phyloP scores from a whole-genome alignment of 1,284 basidiomycete genomes.

The Clitocybe nebularis region DNA sequence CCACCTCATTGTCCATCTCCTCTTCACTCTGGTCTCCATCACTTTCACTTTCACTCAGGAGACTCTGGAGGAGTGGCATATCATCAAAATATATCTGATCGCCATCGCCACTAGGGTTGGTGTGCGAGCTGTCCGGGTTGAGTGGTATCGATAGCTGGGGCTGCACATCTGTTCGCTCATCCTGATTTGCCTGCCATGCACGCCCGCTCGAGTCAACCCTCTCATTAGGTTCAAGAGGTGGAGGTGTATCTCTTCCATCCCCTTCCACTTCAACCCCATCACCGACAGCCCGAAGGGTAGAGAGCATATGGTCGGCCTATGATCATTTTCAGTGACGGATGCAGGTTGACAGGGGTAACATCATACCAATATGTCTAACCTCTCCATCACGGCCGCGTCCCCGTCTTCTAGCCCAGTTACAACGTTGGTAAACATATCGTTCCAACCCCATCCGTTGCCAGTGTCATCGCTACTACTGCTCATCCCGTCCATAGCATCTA shows the following conservation, averaged over 20 bases:
- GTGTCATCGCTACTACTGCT: conserved; percentile 7
- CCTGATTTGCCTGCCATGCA: not conserved
- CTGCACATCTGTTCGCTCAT: not conserved
- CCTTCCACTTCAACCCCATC: conserved; percentile 7
- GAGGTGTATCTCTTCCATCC: not conserved
- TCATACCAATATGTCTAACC: conserved; percentile 26
- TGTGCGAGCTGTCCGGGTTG: not conserved
- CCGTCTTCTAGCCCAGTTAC: conserved; percentile 6
- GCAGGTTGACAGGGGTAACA: no score
- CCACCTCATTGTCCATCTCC: conserved; percentile 16
- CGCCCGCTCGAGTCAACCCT: not conserved
- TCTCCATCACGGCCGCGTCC: conserved; percentile 22
- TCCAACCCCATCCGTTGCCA: conserved; percentile 15
- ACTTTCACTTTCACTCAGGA: no score
- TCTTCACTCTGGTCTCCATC: conserved; percentile 25
- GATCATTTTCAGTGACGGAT: not conserved
- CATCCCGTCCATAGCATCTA: conserved; percentile 10
- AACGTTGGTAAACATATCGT: conserved; percentile 12
- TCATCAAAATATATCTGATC: no score
- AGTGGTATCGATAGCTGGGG: not conserved
- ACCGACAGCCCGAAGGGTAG: conserved; percentile 7
- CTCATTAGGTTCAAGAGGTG: not conserved
- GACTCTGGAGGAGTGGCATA: conserved; percentile 28
- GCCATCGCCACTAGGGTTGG: conserved; percentile 26
- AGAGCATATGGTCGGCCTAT: conserved; percentile 17